Evolutionary conservation across 106 monocot genomes (phyloP).

Genomic region (Dendrobium chrysotoxum): DNA sequence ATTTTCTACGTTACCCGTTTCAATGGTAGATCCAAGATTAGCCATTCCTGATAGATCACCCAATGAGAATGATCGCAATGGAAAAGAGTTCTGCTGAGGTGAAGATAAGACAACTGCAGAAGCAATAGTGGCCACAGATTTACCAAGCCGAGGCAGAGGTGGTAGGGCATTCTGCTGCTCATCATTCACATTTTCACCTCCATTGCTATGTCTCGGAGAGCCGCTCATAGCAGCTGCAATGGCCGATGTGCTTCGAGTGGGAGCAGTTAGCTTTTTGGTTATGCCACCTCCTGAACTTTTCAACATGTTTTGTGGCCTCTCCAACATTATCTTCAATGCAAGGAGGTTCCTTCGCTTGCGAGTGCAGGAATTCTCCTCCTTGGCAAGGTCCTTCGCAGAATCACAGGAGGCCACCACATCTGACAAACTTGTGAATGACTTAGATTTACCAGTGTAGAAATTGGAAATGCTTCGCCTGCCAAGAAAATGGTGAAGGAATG

Average conservation of each 20-base stretch:
- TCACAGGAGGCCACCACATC: slow-evolving; percentile 19
- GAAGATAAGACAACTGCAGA: neutral
- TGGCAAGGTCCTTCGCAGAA: slow-evolving; percentile 47
- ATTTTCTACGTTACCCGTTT: neutral
- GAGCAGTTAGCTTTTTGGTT: slow-evolving; percentile 22
- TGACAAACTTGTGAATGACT: slow-evolving; percentile 53
- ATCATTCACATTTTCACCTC: neutral
- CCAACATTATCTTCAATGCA: slow-evolving; percentile 31
- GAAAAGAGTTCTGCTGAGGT: slow-evolving; percentile 17
- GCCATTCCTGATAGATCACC: slow-evolving; percentile 28
- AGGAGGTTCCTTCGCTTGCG: slow-evolving; percentile 56
- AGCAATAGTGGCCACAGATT: neutral
- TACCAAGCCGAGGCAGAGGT: slow-evolving; percentile 22
- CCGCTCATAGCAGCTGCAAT: slow-evolving; percentile 10
- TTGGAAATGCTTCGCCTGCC: slow-evolving; percentile 62
- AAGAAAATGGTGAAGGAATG: neutral
- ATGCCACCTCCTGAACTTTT: slow-evolving; percentile 6
- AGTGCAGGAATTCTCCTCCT: slow-evolving; percentile 50
- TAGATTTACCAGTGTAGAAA: slow-evolving; percentile 70
- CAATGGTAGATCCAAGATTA: neutral
- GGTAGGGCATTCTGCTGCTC: slow-evolving; percentile 22
- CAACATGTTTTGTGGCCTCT: slow-evolving; percentile 6
- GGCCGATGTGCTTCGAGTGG: slow-evolving; percentile 9
- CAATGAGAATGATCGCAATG: slow-evolving; percentile 35
- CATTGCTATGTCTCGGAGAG: neutral